phyloP scores from a whole-genome alignment of 2,329 filamentous ascomycete species.

The Coniochaeta sp. region DNA sequence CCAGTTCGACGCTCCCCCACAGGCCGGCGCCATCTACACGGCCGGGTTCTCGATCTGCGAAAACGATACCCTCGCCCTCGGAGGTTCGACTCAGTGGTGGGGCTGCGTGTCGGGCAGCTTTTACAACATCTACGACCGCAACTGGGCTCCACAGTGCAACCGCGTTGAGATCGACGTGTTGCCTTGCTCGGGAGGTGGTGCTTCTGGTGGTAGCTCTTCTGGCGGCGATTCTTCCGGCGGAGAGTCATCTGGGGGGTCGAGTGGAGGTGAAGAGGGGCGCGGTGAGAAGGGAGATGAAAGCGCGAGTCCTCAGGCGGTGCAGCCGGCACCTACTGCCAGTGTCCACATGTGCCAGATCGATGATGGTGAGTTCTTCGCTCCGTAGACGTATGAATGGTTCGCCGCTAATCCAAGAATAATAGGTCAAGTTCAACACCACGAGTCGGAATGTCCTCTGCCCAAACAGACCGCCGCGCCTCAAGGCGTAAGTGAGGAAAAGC shows the following conservation, averaged over 20 bases:
- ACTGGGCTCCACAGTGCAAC: constrained; percentile 64
- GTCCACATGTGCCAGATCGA: constrained; percentile 45
- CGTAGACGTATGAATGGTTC: no score
- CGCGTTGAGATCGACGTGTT: constrained; percentile 48
- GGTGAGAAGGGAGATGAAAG: no score
- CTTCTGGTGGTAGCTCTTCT: background rate
- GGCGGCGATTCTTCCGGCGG: no score
- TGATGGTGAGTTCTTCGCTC: constrained; percentile 26
- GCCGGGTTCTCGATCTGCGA: constrained; percentile 66
- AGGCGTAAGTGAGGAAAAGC: background rate
- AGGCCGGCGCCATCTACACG: constrained; percentile 67
- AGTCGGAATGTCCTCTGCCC: constrained; percentile 33
- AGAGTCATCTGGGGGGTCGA: no score
- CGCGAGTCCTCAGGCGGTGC: background rate
- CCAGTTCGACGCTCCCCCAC: constrained; percentile 66
- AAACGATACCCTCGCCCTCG: constrained; percentile 64
- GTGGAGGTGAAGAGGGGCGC: no score
- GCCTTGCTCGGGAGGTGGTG: constrained; percentile 32
- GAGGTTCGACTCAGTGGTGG: constrained; percentile 61
- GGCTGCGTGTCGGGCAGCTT: constrained; percentile 68
- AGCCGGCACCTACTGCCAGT: constrained; percentile 8
- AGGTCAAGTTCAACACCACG: constrained; percentile 44
- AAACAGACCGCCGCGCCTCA: background rate
- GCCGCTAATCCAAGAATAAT: no score
- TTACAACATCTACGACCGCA: constrained; percentile 76